A percentile compares a stretch with the other conserved stretches of the same genome.
Evolutionary conservation across 192 early-diverging fungal genomes (phyloP).

Genomic region (Backusella psychrophila): DNA sequence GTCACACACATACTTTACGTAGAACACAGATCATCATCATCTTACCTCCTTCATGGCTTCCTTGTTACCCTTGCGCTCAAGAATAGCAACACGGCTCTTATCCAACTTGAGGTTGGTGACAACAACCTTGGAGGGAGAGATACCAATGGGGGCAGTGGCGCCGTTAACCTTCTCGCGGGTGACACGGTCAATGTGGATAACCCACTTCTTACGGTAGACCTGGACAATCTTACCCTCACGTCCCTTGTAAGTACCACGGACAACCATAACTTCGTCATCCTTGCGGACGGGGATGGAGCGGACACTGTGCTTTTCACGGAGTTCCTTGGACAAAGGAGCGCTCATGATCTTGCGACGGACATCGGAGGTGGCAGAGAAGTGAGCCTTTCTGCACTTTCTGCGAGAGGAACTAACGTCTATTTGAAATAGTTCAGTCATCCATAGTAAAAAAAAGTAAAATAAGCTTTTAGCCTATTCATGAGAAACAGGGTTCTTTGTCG

Average conservation of each 20-base stretch:
- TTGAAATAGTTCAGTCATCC: not conserved
- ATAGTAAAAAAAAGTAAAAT: not conserved
- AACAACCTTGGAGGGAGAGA: conserved; percentile 99
- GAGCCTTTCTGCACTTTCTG: conserved; percentile 95
- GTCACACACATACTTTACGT: not conserved
- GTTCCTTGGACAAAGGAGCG: conserved; percentile 95
- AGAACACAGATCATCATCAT: not conserved
- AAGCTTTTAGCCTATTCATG: not conserved
- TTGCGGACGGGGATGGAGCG: conserved; percentile 96
- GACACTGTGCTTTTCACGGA: conserved; percentile 95
- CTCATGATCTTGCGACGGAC: conserved; percentile 96
- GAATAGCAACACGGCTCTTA: conserved; percentile 91
- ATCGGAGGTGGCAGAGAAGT: conserved; percentile 96
- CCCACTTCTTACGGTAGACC: conserved; percentile 99
- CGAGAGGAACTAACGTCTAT: conserved; percentile 84
- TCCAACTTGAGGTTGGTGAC: conserved; percentile 94
- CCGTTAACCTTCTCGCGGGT: conserved; percentile 98
- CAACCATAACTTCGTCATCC: conserved; percentile 97
- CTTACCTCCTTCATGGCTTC: conserved; percentile 36
- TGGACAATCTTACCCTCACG: conserved; percentile 93
- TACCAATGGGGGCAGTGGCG: conserved; percentile 83
- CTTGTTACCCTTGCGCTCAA: conserved; percentile 77
- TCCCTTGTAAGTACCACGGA: conserved; percentile 95
- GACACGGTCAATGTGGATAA: conserved; percentile 98
- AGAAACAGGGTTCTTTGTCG: not conserved